Conservation (phyloP, 371 early-diverging fungal species). For the Encephalitozoon romaleae region DNA sequence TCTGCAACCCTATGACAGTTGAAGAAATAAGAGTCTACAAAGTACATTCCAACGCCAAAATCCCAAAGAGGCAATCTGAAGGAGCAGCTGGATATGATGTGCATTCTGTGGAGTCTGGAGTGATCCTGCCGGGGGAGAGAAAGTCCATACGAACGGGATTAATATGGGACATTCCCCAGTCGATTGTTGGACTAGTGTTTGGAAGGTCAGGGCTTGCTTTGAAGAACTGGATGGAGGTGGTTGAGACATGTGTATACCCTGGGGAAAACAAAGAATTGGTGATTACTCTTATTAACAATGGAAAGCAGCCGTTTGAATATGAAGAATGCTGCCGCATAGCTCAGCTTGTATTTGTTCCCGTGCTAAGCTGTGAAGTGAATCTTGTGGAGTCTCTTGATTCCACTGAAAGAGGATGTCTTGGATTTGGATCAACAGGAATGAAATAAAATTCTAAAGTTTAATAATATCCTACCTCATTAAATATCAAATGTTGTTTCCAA, state of each 20-base stretch:
- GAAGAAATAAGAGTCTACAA: slow-evolving; percentile 17
- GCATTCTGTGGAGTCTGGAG: slow-evolving; percentile 17
- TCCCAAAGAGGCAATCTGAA: slow-evolving; percentile 39
- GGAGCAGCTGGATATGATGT: slow-evolving; percentile 57
- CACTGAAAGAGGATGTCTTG: slow-evolving; percentile 18
- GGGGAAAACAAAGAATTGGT: slow-evolving; percentile 24
- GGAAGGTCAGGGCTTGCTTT: slow-evolving; percentile 47
- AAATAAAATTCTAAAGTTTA: slow-evolving; percentile 2
- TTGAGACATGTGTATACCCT: slow-evolving; percentile 3
- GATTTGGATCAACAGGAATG: slow-evolving; percentile 44
- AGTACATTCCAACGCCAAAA: slow-evolving; percentile 13
- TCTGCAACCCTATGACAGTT: neutral
- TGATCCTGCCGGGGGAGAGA: slow-evolving; percentile 7
- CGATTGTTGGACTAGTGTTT: slow-evolving; percentile 23
- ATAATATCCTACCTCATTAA: neutral
- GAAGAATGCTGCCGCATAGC: slow-evolving; percentile 37
- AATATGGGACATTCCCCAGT: slow-evolving; percentile 4
- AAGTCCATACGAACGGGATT: slow-evolving; percentile 40
- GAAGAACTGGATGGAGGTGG: slow-evolving; percentile 37
- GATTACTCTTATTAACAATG: slow-evolving; percentile 37
- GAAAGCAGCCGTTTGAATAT: slow-evolving; percentile 17
- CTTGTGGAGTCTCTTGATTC: slow-evolving; percentile 6
- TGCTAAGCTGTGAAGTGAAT: neutral
- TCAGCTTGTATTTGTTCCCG: slow-evolving; percentile 44
- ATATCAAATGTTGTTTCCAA: neutral